Base-by-base conservation (phyloP, 73 alveolate genomes). In the Blepharisma stoltei region DNA sequence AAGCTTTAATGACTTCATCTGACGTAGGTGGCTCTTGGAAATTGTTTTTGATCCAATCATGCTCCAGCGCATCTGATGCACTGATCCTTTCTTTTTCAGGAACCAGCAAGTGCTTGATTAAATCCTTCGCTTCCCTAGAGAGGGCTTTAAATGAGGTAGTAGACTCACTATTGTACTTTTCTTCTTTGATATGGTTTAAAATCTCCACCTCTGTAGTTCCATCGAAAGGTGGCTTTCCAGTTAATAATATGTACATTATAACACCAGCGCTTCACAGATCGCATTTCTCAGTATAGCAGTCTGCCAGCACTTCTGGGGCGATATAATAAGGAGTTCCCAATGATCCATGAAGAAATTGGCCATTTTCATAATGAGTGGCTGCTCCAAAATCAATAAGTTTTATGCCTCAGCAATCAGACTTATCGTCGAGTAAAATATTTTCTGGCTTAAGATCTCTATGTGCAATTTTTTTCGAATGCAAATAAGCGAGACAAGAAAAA, bases 381-480 rank as follows among this genome's bases (percentile, higher is more conserved):
- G 85, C 82, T 46, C 98, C 98, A 70, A 94, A 94, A 83, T 94
- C 99, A 8, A 92, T 88, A 2, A 94, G 65, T 76, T 91, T 89
- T 44, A 92, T 65, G 50, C 85, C 93, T 0, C 95, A 89, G 20
- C 77, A 70, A 23, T 90, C 94, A 11, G 78, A 50, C 32, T 84
- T 85, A 68, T 82, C 88, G 14, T 83, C 91, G 90, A 94, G 83
- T 71, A 94, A 76, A 45, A 94, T 92, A 84, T 94, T 94, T 83
- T 94, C 98, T 5, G 95, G 97, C 77, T 94, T 94, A 67, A 94
- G 79, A 88, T 94, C 99, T 76, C 99, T 90, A 84, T 95, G 98
- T 18, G 93, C 94, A 44, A 95, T 90, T 6, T 95, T 96, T 54
- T 81, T 87, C 54, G 90, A 82, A 82, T 95, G 99, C 65, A 92